Conservation (phyloP, 305 asterid genomes). For the Fraxinus latifolia region DNA sequence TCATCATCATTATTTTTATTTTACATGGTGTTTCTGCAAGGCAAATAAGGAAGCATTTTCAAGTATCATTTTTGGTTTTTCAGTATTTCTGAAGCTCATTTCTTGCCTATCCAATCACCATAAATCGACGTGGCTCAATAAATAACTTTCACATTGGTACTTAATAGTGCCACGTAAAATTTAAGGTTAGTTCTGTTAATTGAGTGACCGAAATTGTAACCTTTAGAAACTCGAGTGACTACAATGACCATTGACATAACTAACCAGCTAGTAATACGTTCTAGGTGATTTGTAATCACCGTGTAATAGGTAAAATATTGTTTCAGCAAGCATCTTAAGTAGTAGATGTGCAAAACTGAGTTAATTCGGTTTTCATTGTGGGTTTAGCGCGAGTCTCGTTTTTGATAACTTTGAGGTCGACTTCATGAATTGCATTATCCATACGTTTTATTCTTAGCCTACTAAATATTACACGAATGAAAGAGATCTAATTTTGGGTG, state of each 20-base stretch:
- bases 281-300: neutral
- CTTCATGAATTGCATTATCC: neutral
- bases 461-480: neutral
- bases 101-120: neutral
- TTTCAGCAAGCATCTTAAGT: neutral
- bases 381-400: neutral
- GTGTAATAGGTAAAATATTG: neutral
- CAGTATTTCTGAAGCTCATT: neutral
- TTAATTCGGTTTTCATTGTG: neutral
- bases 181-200: neutral
- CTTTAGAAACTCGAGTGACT: neutral
- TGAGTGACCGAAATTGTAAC: neutral
- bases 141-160: neutral
- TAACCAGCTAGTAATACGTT: neutral
- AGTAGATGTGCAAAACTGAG: neutral
- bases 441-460: neutral
- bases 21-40: neutral
- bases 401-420: neutral
- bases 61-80: neutral
- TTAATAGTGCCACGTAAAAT: neutral
- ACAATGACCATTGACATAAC: neutral
- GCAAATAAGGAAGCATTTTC: neutral
- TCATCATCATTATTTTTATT: neutral
- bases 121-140: neutral
- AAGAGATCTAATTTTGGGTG: neutral